Evolutionary conservation across 129 eudicot genomes (phyloP), one percentile per base, ranked within the genome.

Genomic region (Logfia minima): DNA sequence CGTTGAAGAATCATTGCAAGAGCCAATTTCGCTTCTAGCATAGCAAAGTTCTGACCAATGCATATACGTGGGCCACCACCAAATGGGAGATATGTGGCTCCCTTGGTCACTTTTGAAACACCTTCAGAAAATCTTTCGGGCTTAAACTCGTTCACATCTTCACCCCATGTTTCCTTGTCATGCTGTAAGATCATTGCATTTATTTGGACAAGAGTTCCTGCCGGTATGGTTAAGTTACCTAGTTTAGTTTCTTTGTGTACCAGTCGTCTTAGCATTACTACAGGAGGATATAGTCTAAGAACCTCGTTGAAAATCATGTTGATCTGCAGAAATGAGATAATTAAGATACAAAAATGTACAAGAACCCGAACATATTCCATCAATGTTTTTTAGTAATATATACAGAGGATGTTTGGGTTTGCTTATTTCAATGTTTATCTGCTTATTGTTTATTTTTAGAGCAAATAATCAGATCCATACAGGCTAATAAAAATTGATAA

Each of bases 61-160:
- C 80, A 80, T 66, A 74, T 74, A 53, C 84, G 79, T 18, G 79
- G 84, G n/a, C 84, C 84, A 58, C 70, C 75, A 37, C 84, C 71
- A 74, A 80, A 80, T 8, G 84, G 84, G 45, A 80, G 6, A 43
- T 66, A 80, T 1, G 22, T 8, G 14, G 62, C 60, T 73, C 84
- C 75, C 65, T 82, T 77, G 31, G 79, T 63, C n/a, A 32, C 74
- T 68, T 70, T 71, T 17, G 16, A 45, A 24, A 77, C 69, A 19
- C 80, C 79, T 28, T 65, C 74, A 0, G 70, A 77, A 77, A 77
- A 72, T 66, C 82, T 67, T 56, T 80, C 84, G 3, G 84, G 79
- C 26, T 74, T 80, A 61, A 80, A 80, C 75, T 80, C 80, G 11
- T 66, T 13, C 21, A 16, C 84, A 80, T 74, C 84, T 19, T 66